phyloP scores from a whole-genome alignment of 768 basidiomycete genomes.

The Pleurotus sapidus region DNA sequence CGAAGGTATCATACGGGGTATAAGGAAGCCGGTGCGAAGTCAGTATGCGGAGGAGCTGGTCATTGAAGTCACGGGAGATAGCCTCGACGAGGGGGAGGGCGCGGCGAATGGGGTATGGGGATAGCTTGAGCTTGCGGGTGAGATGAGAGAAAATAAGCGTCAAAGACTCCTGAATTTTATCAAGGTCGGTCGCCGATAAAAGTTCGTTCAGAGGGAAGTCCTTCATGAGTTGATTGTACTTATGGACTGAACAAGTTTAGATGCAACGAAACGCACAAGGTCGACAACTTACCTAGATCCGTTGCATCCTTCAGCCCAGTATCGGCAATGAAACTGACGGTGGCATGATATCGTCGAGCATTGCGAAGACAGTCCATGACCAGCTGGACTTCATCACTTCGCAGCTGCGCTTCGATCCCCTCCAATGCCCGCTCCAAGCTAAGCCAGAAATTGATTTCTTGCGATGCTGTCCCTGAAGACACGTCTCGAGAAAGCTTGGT shows the following conservation, averaged over 20 bases:
- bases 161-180: constrained; percentile 90
- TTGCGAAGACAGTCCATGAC: constrained; percentile 93
- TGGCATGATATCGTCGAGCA: constrained; percentile 95
- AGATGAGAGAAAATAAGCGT: constrained; percentile 88
- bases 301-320: constrained; percentile 95
- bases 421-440: constrained; percentile 92
- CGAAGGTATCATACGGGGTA: constrained; percentile 93
- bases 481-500: constrained; percentile 96
- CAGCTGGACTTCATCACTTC: constrained; percentile 89
- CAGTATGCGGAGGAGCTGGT: constrained; percentile 87
- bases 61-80: constrained; percentile 96
- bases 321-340: constrained; percentile 96
- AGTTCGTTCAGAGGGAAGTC: constrained; percentile 98
- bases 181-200: constrained; percentile 92
- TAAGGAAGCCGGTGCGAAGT: constrained; percentile 91
- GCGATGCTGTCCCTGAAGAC: constrained; percentile 90
- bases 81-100: constrained; percentile 97
- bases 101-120: constrained; percentile 94
- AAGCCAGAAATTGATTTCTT: constrained; percentile 99
- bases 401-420: constrained; percentile 86
- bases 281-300: constrained; percentile 61
- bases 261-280: background rate
- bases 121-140: constrained; percentile 92
- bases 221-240: constrained; percentile 98
- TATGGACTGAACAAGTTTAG: constrained; percentile 64